Evolutionary conservation across 2,329 filamentous ascomycete genomes (phyloP).

Genomic region (Cercospora sp.): DNA sequence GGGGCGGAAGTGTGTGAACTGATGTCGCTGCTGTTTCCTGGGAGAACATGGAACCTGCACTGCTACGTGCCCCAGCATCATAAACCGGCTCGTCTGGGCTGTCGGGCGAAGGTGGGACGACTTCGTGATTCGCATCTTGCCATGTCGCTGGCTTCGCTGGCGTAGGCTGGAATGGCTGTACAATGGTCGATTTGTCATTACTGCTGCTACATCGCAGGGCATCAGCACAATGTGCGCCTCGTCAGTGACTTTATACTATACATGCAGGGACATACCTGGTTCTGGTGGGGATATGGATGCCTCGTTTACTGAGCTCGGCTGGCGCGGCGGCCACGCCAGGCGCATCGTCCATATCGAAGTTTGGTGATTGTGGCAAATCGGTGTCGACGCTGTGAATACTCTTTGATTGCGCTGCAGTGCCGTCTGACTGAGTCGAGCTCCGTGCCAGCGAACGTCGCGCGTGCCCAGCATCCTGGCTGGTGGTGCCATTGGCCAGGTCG

Average conservation of each 20-base stretch:
- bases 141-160: constrained; percentile 7
- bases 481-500: constrained; percentile 23
- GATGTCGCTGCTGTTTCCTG: constrained; percentile 42
- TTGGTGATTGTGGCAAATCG: constrained; percentile 24
- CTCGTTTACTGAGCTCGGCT: constrained; percentile 22
- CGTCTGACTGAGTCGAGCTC: constrained; percentile 19
- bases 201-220: constrained; percentile 1
- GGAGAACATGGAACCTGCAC: constrained; percentile 39
- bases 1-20: constrained; percentile 40
- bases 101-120: constrained; percentile 21
- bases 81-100: constrained; percentile 23
- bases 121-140: constrained; percentile 1
- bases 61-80: constrained; percentile 36
- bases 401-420: constrained; percentile 15
- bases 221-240: not conserved
- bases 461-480: constrained; percentile 32
- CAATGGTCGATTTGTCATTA: constrained; percentile 11
- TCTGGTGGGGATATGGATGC: constrained; percentile 29
- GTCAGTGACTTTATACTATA: not conserved
- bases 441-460: constrained; percentile 3
- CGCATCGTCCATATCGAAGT: constrained; percentile 31
- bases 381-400: constrained; percentile 18
- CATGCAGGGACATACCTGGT: constrained; percentile 27
- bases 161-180: constrained; percentile 11
- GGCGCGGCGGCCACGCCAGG: constrained; percentile 18